Base-by-base conservation (phyloP, 106 monocot species). In the Apostasia ramifera region DNA sequence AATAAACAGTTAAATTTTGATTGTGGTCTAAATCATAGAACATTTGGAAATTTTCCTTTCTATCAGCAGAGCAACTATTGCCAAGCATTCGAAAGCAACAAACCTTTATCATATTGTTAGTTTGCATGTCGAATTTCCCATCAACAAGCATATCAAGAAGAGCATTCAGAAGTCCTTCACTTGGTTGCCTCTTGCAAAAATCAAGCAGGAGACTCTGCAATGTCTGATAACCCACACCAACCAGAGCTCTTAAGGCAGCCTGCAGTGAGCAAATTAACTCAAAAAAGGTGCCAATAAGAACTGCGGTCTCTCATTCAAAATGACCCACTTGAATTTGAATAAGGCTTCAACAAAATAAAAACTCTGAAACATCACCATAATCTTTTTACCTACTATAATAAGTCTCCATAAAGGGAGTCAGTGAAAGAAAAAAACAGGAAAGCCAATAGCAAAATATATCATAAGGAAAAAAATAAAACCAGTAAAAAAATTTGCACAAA, bases 141-240 rank as follows among this genome's bases (percentile, higher is more conserved):
- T 98, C 98, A 50, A 93, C 87, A 80, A 98, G 98, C 98, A 98
- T 93, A 78, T 90, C 87, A 78, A 98, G 93, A 71, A 98, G 83
- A 71, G 93, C 85, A 83, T 83, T 74, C 56, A 98, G 26, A 64
- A 98, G 85, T 55, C 66, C 75, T 70, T 82, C 70, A 55, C 79
- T 98, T 59, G 93, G 86, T 54, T 75, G 70, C 81, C 85, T 90
- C 68, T 82, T 90, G 57, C 87, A 93, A 77, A 93, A 93, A 61
- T 93, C 87, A 63, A 90, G 78, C 6, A 98, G 90, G 70, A 98
- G 77, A 71, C 87, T 93, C 78, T 98, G 93, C 57, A 98, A 74
- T 10, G 85, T 98, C 69, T 98, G 93, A 83, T 98, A 98, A 64
- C 98, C 98, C 13, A 66, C 70, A 76, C 98, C 98, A 71, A 83